Evolutionary conservation across 345 rosid genomes (phyloP).

Genomic region (Eutrema japonicum): DNA sequence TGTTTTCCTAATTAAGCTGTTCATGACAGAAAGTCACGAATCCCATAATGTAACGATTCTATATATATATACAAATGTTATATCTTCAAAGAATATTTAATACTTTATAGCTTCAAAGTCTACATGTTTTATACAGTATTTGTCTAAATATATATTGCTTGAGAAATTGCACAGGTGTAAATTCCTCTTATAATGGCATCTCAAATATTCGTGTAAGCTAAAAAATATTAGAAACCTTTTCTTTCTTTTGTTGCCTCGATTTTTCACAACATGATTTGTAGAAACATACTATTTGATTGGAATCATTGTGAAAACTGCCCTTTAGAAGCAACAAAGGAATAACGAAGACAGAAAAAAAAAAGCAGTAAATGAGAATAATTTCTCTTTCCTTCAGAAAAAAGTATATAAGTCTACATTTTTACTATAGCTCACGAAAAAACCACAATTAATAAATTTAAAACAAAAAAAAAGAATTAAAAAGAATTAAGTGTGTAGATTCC

Average conservation of each 20-base stretch:
- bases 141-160: neutral
- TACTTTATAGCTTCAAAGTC: neutral
- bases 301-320: conserved; percentile 1
- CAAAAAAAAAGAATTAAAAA: too few relatives aligned
- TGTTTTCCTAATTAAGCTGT: neutral
- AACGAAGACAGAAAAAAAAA: neutral
- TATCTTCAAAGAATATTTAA: neutral
- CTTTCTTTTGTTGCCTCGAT: conserved; percentile 24
- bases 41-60: neutral
- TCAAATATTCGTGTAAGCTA: conserved; percentile 14
- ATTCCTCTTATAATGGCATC: conserved; percentile 8
- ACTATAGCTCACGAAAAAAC: too few relatives aligned
- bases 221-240: conserved; percentile 3
- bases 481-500: neutral
- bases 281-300: neutral
- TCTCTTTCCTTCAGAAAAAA: neutral
- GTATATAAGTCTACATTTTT: too few relatives aligned
- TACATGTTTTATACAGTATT: conserved; percentile 3
- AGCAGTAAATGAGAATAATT: neutral
- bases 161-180: conserved; percentile 15
- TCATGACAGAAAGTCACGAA: conserved; percentile 13
- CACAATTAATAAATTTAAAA: neutral
- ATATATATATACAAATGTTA: neutral
- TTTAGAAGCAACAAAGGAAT: conserved; percentile 11
- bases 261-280: conserved; percentile 24